A percentile compares a stretch with the other conserved stretches of the same genome.
Evolutionary conservation across 2,329 filamentous ascomycete species (phyloP).

Genomic region (Davidsoniella virescens): DNA sequence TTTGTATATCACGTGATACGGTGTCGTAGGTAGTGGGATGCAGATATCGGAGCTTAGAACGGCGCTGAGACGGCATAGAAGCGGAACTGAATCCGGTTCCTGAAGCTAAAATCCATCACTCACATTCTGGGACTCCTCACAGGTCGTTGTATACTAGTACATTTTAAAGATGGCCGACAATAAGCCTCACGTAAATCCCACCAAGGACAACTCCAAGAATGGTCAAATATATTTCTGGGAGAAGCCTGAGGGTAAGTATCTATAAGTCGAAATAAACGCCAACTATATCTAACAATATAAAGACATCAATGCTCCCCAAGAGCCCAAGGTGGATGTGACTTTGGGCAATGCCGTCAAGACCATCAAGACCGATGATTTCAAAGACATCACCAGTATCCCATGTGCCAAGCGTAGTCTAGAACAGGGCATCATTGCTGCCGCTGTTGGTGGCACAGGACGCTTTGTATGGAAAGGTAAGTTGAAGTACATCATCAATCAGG

Average conservation of each 20-base stretch:
- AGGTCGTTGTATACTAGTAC: neutral
- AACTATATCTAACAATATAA: neutral
- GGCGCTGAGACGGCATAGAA: neutral
- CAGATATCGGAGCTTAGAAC: neutral
- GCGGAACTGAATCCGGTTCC: no score
- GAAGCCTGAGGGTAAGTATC: slow-evolving; percentile 6
- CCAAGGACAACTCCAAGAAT: slow-evolving; percentile 2
- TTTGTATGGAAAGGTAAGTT: slow-evolving; percentile 58
- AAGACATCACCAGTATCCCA: slow-evolving; percentile 58
- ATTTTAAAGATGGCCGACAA: slow-evolving; percentile 2
- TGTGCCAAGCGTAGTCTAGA: slow-evolving; percentile 73
- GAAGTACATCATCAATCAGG: neutral
- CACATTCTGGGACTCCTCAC: no score
- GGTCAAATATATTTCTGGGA: slow-evolving; percentile 8
- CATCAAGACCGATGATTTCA: slow-evolving; percentile 53
- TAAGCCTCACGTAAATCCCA: neutral
- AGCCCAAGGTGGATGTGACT: slow-evolving; percentile 17
- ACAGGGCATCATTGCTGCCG: slow-evolving; percentile 66
- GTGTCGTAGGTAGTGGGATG: neutral
- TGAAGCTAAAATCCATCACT: no score
- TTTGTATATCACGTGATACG: neutral
- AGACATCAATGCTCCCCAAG: slow-evolving; percentile 4
- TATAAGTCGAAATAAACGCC: neutral
- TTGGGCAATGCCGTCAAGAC: slow-evolving; percentile 46
- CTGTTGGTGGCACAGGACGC: slow-evolving; percentile 56